Base-by-base conservation (phyloP, 2,329 filamentous ascomycete species). In the Aureobasidium sp. region DNA sequence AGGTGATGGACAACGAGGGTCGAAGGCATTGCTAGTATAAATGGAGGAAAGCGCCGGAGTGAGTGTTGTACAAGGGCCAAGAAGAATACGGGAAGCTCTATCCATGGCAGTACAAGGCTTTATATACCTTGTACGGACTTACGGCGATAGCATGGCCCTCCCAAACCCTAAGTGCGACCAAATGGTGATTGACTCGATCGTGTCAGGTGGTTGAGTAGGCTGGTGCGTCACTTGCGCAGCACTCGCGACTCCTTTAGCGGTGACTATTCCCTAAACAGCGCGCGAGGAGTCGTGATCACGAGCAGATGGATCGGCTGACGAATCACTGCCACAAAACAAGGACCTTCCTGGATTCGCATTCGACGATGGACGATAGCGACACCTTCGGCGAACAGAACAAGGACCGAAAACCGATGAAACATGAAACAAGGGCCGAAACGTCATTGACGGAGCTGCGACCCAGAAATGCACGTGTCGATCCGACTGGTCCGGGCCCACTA, bases 1-100 rank as follows among this genome's bases (percentile, higher is more conserved):
- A 84, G 79, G 66, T 85, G 82, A 68, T 84, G 81, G 24, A 84
- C 66, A 34, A 71, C 72, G 47, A 82, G 71, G 10, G 39, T 48
- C 5, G 55, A 37, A n/a, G 55, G 27, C 43, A 47, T 48, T 34
- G 34, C 15, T 46, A n/a, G n/a, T 10, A 8, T 17, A 39, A 32
- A n/a, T 29, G 32, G 12, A 17, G 15, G 8, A 39, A 43, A 39
- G 29, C 15, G 7, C 41, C 9, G 41, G 39, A 24, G 39, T 39
- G 15, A 24, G 24, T 26, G 29, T 24, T 27, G 13, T 37, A 13
- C 20, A 59, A 39, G 39, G 20, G 9, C 39, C 26, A 17, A 43
- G n/a, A 56, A 43, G 26, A 5, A 20, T 26, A 48, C 10, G 10
- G n/a, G 24, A 59, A 7, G 43, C 15, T 26, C 20, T 32, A 3